A percentile compares a stretch with the other conserved stretches of the same genome.
These are phyloP conservation scores for Xanthoconium stramineum DNA, from an alignment of 768 basidiomycete genomes.

Conservation along the genomic window DNA sequence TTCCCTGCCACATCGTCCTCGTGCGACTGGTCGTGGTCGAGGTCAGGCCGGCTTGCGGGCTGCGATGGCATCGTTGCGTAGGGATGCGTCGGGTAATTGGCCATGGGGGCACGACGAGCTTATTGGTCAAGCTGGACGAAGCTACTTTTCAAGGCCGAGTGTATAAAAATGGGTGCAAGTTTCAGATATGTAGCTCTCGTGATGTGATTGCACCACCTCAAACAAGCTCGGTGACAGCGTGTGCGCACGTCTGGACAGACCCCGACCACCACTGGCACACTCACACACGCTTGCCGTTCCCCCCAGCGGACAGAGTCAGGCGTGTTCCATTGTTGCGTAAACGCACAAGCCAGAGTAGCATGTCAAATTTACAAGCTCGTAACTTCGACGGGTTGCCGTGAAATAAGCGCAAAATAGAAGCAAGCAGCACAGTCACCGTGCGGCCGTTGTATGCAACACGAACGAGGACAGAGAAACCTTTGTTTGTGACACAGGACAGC, in stretches of 20 bases:
- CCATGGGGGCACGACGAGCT: constrained; percentile 14
- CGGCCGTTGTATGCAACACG: neutral
- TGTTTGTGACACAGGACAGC: neutral
- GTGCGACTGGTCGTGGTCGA: constrained; percentile 23
- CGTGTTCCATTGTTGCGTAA: constrained; percentile 8
- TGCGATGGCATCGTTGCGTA: constrained; percentile 24
- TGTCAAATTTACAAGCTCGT: constrained; percentile 5
- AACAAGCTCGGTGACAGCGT: constrained; percentile 21
- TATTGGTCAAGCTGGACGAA: constrained; percentile 8
- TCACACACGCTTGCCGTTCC: neutral
- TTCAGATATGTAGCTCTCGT: constrained; percentile 20
- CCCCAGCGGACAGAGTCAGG: neutral
- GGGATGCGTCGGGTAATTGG: constrained; percentile 28
- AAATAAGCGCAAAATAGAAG: neutral
- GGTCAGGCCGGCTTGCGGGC: constrained; percentile 11
- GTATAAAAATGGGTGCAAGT: constrained; percentile 24
- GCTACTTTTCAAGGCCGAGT: constrained; percentile 12
- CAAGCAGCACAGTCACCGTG: neutral
- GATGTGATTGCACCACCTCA: constrained; percentile 23
- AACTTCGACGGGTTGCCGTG: neutral
- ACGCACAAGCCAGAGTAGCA: neutral
- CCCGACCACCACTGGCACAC: constrained; percentile 19
- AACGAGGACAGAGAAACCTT: neutral
- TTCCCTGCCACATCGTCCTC: too few species aligned
- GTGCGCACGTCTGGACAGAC: constrained; percentile 12